Evolutionary conservation across 306 rosid species (phyloP).

Genomic region (Carpinus viminea): DNA sequence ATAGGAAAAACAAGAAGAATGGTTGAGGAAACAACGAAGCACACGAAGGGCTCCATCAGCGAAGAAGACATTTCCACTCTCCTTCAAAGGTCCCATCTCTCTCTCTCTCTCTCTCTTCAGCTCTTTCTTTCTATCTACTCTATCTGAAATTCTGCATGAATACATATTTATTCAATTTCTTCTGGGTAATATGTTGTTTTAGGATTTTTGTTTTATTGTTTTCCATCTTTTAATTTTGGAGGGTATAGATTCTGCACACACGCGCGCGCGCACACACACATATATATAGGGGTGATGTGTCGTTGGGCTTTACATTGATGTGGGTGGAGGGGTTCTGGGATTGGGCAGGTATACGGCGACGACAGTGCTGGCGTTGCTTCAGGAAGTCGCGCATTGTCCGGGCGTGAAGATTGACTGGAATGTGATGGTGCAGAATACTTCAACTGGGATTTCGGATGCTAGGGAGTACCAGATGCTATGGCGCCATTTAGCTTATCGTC

Average conservation of each 20-base stretch:
- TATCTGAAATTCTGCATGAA: neutral
- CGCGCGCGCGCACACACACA: no score
- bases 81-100: slow-evolving; percentile 43
- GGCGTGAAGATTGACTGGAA: slow-evolving; percentile 71
- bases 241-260: neutral
- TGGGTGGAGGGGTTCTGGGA: neutral
- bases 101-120: neutral
- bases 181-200: neutral
- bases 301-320: neutral
- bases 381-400: slow-evolving; percentile 55
- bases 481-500: slow-evolving; percentile 84
- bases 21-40: slow-evolving; percentile 40
- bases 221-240: slow-evolving; percentile 7
- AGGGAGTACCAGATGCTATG: slow-evolving; percentile 90
- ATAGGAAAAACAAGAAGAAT: slow-evolving; percentile 25
- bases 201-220: neutral
- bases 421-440: slow-evolving; percentile 59
- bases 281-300: no score
- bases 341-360: slow-evolving; percentile 54
- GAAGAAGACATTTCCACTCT: slow-evolving; percentile 58
- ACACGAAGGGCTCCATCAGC: slow-evolving; percentile 39
- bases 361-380: slow-evolving; percentile 64
- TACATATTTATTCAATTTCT: neutral
- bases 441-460: slow-evolving; percentile 80
- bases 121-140: neutral